These are phyloP conservation scores for Tarenaya hassleriana DNA, from an alignment of 345 rosid genomes.

Conservation along the genomic window DNA sequence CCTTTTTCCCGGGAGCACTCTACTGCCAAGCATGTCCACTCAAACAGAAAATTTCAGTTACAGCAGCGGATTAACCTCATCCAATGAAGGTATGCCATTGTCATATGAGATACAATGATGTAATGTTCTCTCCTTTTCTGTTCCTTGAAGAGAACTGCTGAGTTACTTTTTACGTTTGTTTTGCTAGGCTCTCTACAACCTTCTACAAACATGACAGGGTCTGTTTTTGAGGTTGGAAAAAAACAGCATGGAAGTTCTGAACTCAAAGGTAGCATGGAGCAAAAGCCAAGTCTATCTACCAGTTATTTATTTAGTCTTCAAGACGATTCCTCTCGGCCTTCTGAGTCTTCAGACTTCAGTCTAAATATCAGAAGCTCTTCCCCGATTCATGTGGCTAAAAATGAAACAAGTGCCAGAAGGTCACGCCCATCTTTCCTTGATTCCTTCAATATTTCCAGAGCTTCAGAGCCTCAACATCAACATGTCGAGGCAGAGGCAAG, in stretches of 20 bases:
- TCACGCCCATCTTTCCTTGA: slow-evolving; percentile 88
- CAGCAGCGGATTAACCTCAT: slow-evolving; percentile 32
- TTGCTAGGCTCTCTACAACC: slow-evolving; percentile 39
- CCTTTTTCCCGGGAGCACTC: slow-evolving; percentile 27
- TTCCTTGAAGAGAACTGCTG: slow-evolving; percentile 19
- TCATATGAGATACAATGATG: slow-evolving; percentile 17
- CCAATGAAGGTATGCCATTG: slow-evolving; percentile 30
- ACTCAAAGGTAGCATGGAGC: slow-evolving; percentile 28
- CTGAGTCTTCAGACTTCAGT: slow-evolving; percentile 41
- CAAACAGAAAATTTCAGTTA: slow-evolving; percentile 24
- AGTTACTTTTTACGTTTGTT: slow-evolving; percentile 18
- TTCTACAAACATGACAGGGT: slow-evolving; percentile 30
- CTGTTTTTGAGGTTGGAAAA: slow-evolving; percentile 35
- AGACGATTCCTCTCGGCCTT: slow-evolving; percentile 27
- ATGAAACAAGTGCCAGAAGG: slow-evolving; percentile 52
- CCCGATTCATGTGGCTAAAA: slow-evolving; percentile 32
- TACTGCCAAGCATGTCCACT: slow-evolving; percentile 28
- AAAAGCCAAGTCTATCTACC: slow-evolving; percentile 39
- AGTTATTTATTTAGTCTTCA: slow-evolving; percentile 34
- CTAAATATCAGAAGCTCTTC: slow-evolving; percentile 42
- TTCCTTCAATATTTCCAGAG: slow-evolving; percentile 59
- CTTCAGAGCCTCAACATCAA: slow-evolving; percentile 40
- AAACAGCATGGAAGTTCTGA: slow-evolving; percentile 26
- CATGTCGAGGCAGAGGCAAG: slow-evolving; percentile 33
- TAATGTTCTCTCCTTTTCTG: slow-evolving; percentile 10